Conservation (phyloP, 306 rosid species). For the Calophaca sinica region DNA sequence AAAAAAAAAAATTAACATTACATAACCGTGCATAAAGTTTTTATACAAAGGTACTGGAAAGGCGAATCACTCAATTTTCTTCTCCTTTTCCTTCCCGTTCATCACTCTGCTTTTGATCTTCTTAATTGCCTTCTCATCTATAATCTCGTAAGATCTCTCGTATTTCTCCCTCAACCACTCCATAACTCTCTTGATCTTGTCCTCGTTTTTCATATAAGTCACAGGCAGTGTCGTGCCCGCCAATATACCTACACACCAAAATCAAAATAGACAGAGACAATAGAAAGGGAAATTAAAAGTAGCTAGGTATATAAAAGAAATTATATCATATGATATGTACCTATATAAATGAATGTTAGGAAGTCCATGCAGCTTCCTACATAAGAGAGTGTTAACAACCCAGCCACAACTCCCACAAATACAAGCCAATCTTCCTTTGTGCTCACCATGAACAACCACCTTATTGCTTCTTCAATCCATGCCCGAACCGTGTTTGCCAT, state of each 20-base stretch:
- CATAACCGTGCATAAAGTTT: neutral
- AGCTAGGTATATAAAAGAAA: neutral
- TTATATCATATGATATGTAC: slow-evolving; percentile 33
- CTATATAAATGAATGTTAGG: slow-evolving; percentile 56
- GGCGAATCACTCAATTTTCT: slow-evolving; percentile 53
- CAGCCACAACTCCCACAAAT: slow-evolving; percentile 52
- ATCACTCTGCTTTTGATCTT: slow-evolving; percentile 49
- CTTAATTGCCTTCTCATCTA: slow-evolving; percentile 64
- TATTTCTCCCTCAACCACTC: slow-evolving; percentile 54
- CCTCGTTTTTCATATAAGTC: slow-evolving; percentile 56
- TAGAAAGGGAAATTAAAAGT: neutral
- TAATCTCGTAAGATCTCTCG: slow-evolving; percentile 48
- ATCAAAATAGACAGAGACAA: neutral
- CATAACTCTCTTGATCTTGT: slow-evolving; percentile 48
- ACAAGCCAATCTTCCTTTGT: slow-evolving; percentile 52
- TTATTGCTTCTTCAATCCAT: slow-evolving; percentile 57
- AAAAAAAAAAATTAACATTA: too few species aligned
- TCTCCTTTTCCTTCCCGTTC: slow-evolving; percentile 31
- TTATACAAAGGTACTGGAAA: neutral
- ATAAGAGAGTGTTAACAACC: slow-evolving; percentile 56
- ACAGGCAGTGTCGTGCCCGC: slow-evolving; percentile 58
- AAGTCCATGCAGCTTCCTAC: slow-evolving; percentile 55
- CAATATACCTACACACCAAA: slow-evolving; percentile 48
- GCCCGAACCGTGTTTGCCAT: slow-evolving; percentile 40
- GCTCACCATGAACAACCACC: slow-evolving; percentile 53